phyloP scores from a whole-genome alignment of 352 stramenopile genomes.

The Globisporangium mamillatum region DNA sequence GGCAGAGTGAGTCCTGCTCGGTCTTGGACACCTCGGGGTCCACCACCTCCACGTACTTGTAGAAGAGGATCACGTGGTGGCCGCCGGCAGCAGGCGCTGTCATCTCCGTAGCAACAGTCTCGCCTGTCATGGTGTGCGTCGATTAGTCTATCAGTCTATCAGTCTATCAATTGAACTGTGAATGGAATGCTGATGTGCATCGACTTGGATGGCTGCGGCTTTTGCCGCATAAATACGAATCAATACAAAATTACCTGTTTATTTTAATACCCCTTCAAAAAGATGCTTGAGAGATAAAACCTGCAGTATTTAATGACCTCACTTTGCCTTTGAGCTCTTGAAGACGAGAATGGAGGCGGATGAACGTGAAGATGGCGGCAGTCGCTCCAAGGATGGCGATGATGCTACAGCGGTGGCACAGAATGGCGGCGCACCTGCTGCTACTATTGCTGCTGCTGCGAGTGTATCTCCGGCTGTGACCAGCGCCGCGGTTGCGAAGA shows the following conservation, averaged over 20 bases:
- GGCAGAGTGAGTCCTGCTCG: slow-evolving; percentile 52
- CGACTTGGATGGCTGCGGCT: not conserved
- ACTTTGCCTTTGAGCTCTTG: not conserved
- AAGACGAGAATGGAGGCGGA: not conserved
- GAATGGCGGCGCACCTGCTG: slow-evolving; percentile 2
- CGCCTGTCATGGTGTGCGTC: slow-evolving; percentile 1
- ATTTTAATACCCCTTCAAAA: not conserved
- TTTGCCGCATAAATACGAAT: slow-evolving; percentile 4
- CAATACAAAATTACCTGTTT: not conserved
- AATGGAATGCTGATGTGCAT: not conserved
- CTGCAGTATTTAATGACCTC: not conserved
- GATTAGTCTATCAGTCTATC: not conserved
- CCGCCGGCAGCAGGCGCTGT: slow-evolving; percentile 5
- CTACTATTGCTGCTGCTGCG: not conserved
- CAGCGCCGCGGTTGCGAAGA: slow-evolving; percentile 33
- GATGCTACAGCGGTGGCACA: not conserved
- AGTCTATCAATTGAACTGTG: not conserved
- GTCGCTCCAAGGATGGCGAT: not conserved
- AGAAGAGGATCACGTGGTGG: slow-evolving; percentile 70
- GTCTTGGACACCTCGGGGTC: slow-evolving; percentile 34
- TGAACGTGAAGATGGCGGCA: not conserved
- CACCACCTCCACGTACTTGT: slow-evolving; percentile 66
- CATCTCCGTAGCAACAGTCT: not conserved
- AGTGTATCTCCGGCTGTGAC: not conserved
- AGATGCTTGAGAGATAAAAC: not conserved